Evolutionary conservation across 768 basidiomycete genomes (phyloP), one percentile per base, ranked within the genome.

Genomic region (Leucosporidium scottii): DNA sequence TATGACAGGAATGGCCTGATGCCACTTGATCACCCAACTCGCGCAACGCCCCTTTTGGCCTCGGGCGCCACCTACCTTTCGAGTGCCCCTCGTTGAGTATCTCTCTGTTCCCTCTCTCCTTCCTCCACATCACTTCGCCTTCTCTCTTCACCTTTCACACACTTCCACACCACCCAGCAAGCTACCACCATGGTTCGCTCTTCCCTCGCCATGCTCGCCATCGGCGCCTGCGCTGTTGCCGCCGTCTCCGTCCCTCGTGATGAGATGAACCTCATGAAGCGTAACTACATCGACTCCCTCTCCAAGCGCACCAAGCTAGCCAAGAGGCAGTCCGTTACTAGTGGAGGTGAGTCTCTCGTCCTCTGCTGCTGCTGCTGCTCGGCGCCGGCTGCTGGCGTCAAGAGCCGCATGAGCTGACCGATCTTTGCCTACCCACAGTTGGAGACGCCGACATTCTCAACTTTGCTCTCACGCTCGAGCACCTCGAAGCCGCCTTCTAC

Each of bases 391-490:
- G 50, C 23, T 53, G 36, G 30, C 49, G 25, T 27, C 23, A 30
- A 34, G 5, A 34, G 5, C 34, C 10, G 34, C 34, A 34, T 4
- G 34, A 34, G 34, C 34, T 34, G 34, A 34, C 34, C 34, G 5
- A 34, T 10, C 4, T 10, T 34, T 34, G 5, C 34, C 34, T 34
- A 10, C 34, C 10, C 34, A 10, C 39, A 56, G 67, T 51, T 54
- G 64, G 60, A 54, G 69, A 73, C 39, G 73, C 56, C 9, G 67
- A 65, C 25, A 60, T 74, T 61, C 71, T 72, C 56, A 57, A 74
- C 58, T 74, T 72, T 49, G 73, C 73, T 15, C 59, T 72, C 36
- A 73, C 69, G 21, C 65, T 72, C 50, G 66, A 70, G 67, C 70
- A 71, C 64, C 61, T 71, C 54, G 70, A 71, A 54, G 36, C 50